A percentile compares a stretch with the other conserved stretches of the same genome.
Evolutionary conservation across 31 red algal species (phyloP).

Genomic region (Endocladia muricata): DNA sequence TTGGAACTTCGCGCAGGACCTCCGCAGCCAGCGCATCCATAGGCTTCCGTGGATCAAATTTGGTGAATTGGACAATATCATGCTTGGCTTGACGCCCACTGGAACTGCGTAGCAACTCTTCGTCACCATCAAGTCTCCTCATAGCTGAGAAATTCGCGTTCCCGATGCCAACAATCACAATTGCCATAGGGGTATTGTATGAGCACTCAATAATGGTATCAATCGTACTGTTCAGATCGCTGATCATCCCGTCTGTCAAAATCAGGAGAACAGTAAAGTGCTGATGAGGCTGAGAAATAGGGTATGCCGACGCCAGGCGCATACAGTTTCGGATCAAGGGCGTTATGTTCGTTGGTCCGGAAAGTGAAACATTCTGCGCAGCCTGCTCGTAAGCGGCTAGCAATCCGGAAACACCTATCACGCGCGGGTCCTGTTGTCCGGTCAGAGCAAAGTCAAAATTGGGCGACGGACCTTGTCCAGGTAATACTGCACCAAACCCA

Average conservation of each 20-base stretch:
- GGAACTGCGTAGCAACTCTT: conserved; percentile 25
- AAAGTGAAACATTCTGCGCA: conserved; percentile 35
- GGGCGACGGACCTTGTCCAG: conserved; percentile 24
- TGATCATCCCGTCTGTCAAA: conserved; percentile 85
- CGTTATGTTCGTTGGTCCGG: conserved; percentile 79
- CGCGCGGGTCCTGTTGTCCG: conserved; percentile 38
- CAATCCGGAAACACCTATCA: conserved; percentile 49
- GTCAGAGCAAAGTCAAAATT: conserved; percentile 70
- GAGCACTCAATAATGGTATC: conserved; percentile 62
- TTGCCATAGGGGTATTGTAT: conserved; percentile 56
- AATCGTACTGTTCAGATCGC: conserved; percentile 60
- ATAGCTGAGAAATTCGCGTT: conserved; percentile 70
- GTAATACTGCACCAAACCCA: conserved; percentile 83
- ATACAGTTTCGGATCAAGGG: conserved; percentile 58
- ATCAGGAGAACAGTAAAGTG: conserved; percentile 77
- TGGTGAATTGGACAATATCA: conserved; percentile 78
- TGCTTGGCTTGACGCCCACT: conserved; percentile 28
- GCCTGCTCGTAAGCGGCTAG: conserved; percentile 46
- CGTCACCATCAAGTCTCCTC: conserved; percentile 70
- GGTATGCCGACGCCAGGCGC: conserved; percentile 7
- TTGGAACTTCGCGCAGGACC: conserved; percentile 66
- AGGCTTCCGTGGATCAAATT: conserved; percentile 13
- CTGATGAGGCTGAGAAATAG: conserved; percentile 32
- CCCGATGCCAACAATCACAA: conserved; percentile 88
- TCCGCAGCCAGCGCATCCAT: conserved; percentile 33